Conservation (phyloP, 2,329 filamentous ascomycete species). For the Ceratocystiopsis sp. region DNA sequence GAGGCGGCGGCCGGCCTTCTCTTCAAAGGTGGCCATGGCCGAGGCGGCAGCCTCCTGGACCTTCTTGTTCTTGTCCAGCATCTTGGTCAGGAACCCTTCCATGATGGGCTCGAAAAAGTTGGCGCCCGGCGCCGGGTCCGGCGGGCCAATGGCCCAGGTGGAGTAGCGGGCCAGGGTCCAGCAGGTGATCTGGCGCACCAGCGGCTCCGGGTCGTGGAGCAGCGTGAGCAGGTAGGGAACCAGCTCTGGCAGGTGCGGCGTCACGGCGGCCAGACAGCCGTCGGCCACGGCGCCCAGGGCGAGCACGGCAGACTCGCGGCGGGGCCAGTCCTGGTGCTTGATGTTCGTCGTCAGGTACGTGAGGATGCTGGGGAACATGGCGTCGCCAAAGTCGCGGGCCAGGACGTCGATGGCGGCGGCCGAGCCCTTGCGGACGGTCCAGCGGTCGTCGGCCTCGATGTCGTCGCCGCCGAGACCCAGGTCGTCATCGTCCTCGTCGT, state of each 20-base stretch:
- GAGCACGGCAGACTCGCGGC: constrained; percentile 84
- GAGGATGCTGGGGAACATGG: constrained; percentile 80
- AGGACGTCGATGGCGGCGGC: constrained; percentile 90
- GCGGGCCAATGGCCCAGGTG: constrained; percentile 68
- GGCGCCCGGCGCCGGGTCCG: constrained; percentile 47
- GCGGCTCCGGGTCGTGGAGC: constrained; percentile 68
- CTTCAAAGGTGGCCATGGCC: constrained; percentile 88
- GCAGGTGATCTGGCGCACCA: constrained; percentile 92
- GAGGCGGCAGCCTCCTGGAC: constrained; percentile 94
- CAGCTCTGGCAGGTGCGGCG: constrained; percentile 77
- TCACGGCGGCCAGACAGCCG: constrained; percentile 79
- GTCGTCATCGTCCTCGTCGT: constrained; percentile 68
- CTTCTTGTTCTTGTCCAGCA: constrained; percentile 95
- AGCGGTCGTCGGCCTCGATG: constrained; percentile 67
- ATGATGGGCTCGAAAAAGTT: constrained; percentile 89
- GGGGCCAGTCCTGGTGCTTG: constrained; percentile 75
- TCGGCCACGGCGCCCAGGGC: constrained; percentile 90
- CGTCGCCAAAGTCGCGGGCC: constrained; percentile 71
- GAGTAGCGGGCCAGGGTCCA: constrained; percentile 95
- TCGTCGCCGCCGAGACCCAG: constrained; percentile 51
- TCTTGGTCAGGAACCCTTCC: constrained; percentile 84
- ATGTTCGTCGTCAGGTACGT: constrained; percentile 86
- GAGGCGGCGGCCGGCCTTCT: constrained; percentile 69
- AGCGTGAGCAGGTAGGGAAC: constrained; percentile 81
- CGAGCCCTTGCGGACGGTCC: constrained; percentile 94